Evolutionary conservation across 2,329 filamentous ascomycete species (phyloP).

Genomic region (Alternaria sp.): DNA sequence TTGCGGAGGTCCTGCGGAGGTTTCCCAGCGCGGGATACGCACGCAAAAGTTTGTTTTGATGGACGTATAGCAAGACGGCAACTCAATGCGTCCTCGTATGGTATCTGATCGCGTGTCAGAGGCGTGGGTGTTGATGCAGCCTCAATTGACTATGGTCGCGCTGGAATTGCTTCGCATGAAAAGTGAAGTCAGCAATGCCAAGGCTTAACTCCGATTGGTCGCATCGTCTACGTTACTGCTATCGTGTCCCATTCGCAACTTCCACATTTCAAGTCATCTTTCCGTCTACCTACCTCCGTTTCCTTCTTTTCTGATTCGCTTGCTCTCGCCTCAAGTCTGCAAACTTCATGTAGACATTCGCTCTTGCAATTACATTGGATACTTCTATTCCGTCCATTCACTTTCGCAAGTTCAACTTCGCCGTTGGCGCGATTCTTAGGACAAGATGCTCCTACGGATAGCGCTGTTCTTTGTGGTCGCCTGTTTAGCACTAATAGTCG

Average conservation of each 20-base stretch:
- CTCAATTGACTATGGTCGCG: conserved; percentile 23
- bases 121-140: conserved; percentile 13
- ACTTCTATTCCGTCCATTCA: conserved; percentile 30
- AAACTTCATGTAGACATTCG: conserved; percentile 27
- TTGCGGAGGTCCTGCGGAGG: conserved; percentile 23
- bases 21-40: conserved; percentile 11
- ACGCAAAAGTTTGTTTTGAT: conserved; percentile 1
- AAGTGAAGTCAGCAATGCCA: conserved; percentile 34
- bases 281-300: conserved; percentile 5
- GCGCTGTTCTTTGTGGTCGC: conserved; percentile 55
- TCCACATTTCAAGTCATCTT: conserved; percentile 17
- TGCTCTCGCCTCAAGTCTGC: conserved; percentile 7
- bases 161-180: conserved; percentile 29
- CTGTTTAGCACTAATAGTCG: conserved; percentile 55
- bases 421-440: conserved; percentile 29
- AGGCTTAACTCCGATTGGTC: conserved; percentile 42
- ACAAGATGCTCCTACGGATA: conserved; percentile 56
- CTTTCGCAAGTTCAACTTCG: conserved; percentile 23
- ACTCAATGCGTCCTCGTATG: conserved; percentile 30
- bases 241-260: conserved; percentile 36
- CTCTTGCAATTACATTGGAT: conserved; percentile 24
- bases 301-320: conserved; percentile 15
- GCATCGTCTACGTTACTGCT: conserved; percentile 32
- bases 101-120: conserved; percentile 3
- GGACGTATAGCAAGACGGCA: conserved; percentile 20